Evolutionary conservation across 2,329 filamentous ascomycete species (phyloP).

Genomic region (Ophiobolus disseminans): DNA sequence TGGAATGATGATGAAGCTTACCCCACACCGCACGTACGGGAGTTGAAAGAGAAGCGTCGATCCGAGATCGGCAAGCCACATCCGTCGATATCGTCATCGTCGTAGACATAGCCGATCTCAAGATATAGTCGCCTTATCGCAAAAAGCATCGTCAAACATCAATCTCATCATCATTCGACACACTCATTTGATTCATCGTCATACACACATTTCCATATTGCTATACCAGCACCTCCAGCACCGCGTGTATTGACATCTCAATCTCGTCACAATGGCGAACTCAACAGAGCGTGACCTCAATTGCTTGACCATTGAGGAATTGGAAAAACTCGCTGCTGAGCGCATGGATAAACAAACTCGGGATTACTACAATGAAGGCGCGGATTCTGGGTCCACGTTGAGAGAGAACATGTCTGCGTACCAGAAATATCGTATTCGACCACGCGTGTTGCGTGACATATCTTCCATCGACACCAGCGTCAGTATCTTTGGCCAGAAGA

Average conservation of each 20-base stretch:
- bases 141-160: background rate
- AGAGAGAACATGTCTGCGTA: slow-evolving; percentile 38
- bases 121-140: slow-evolving; percentile 1
- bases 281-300: slow-evolving; percentile 30
- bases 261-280: slow-evolving; percentile 16
- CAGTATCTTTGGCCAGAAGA: slow-evolving; percentile 19
- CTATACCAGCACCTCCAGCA: background rate
- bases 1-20: no score
- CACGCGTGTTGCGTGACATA: slow-evolving; percentile 51
- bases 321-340: slow-evolving; percentile 32
- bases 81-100: slow-evolving; percentile 20
- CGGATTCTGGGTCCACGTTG: slow-evolving; percentile 31
- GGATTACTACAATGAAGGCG: slow-evolving; percentile 39
- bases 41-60: background rate
- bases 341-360: slow-evolving; percentile 42
- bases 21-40: slow-evolving; percentile 6
- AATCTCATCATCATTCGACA: slow-evolving; percentile 5
- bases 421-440: slow-evolving; percentile 40
- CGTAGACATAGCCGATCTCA: slow-evolving; percentile 12
- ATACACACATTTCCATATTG: background rate
- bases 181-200: background rate
- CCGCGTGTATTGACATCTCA: background rate
- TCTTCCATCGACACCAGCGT: slow-evolving; percentile 47
- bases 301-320: slow-evolving; percentile 36
- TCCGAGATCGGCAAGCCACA: slow-evolving; percentile 22